These are phyloP conservation scores for Ploettnerulaceae sp. DNA, from an alignment of 2,329 filamentous ascomycete genomes.

Conservation along the genomic window DNA sequence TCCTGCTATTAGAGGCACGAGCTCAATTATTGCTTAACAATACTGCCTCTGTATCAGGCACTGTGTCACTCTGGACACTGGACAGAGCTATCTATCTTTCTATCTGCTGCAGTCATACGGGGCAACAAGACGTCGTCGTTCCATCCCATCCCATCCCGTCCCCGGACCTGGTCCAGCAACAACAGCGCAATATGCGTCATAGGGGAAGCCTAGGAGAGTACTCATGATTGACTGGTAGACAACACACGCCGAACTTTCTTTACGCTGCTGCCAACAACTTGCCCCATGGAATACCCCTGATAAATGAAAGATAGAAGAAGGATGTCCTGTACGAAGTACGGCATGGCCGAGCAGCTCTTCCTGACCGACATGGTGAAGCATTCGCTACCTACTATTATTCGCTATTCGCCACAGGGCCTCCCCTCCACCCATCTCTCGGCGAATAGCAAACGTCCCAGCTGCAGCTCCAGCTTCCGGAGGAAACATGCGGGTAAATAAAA, in stretches of 20 bases:
- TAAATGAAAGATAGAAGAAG: neutral
- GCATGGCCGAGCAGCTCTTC: too few relatives aligned
- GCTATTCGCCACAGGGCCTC: neutral
- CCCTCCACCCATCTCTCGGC: too few relatives aligned
- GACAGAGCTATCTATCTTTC: neutral
- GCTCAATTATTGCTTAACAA: neutral
- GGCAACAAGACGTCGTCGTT: neutral
- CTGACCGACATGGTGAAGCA: too few relatives aligned
- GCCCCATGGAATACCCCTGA: slow-evolving; percentile 5
- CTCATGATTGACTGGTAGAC: slow-evolving; percentile 17
- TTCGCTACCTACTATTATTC: too few relatives aligned
- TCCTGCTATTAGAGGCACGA: slow-evolving; percentile 1
- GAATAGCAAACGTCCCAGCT: neutral
- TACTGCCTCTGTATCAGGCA: neutral
- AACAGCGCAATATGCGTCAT: slow-evolving; percentile 21
- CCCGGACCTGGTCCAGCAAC: neutral
- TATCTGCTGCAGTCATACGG: neutral
- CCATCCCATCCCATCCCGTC: neutral
- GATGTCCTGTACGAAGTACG: too few relatives aligned
- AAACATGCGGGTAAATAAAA: slow-evolving; percentile 1
- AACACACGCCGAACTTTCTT: slow-evolving; percentile 4
- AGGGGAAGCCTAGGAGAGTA: slow-evolving; percentile 15
- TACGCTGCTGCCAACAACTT: neutral
- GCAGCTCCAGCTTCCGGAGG: neutral
- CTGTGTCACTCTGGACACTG: too few relatives aligned